phyloP scores from a whole-genome alignment of 345 rosid species.

The Eucalyptus viminalis region DNA sequence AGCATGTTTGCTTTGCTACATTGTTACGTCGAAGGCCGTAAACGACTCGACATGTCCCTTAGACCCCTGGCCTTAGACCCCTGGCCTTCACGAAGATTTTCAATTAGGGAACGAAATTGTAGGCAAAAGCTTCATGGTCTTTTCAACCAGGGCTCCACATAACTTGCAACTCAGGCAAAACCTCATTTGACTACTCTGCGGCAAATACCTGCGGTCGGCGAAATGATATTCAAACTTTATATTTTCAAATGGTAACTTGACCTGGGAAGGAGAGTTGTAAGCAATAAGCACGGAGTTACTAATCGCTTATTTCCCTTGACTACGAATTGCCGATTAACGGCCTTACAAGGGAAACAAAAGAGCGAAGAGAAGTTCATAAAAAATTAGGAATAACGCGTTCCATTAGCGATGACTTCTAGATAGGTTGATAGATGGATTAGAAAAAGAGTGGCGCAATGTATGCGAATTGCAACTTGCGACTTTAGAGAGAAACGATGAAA shows the following conservation, averaged over 20 bases:
- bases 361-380: background rate
- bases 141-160: background rate
- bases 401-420: background rate
- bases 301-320: background rate
- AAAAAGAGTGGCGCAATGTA: background rate
- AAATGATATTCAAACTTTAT: background rate
- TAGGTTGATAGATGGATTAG: background rate
- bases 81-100: background rate
- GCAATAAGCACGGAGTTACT: background rate
- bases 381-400: background rate
- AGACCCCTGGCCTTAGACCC: background rate
- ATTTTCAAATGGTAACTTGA: background rate
- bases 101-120: background rate
- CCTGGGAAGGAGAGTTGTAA: background rate
- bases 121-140: background rate
- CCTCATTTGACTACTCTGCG: background rate
- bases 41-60: background rate
- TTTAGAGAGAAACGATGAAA: background rate
- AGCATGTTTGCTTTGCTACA: background rate
- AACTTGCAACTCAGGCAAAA: background rate
- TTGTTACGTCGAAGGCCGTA: background rate
- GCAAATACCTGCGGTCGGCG: background rate
- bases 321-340: background rate
- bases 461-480: background rate
- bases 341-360: background rate